Conservation (phyloP, 2,329 filamentous ascomycete species). For the Penicillium polonicum region DNA sequence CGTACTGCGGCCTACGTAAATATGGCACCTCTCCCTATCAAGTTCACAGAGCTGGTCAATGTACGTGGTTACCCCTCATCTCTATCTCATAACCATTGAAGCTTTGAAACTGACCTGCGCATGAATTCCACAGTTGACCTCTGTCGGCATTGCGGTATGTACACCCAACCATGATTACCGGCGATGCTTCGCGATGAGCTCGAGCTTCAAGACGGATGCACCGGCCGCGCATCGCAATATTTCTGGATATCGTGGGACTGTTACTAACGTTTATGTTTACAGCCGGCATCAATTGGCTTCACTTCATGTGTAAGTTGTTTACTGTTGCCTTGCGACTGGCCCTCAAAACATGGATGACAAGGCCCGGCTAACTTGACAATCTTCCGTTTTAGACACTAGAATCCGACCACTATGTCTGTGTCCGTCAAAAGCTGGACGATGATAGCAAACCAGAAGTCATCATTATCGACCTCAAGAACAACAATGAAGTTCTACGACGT, state of each 20-base stretch:
- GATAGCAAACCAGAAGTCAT: conserved; percentile 87
- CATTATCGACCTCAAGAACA: conserved; percentile 96
- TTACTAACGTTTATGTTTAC: conserved; percentile 34
- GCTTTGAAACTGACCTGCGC: conserved; percentile 38
- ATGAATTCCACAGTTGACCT: conserved; percentile 48
- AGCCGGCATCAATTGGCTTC: conserved; percentile 76
- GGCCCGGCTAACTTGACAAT: conserved; percentile 18
- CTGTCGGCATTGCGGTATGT: conserved; percentile 55
- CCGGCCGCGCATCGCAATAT: conserved; percentile 13
- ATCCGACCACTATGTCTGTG: conserved; percentile 94
- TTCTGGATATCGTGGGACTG: conserved; percentile 1
- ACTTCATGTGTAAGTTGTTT: conserved; percentile 71
- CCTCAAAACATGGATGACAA: conserved; percentile 8
- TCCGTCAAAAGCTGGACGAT: conserved; percentile 89
- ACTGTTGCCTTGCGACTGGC: conserved; percentile 4
- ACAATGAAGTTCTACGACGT: conserved; percentile 89
- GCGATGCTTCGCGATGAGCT: conserved; percentile 17
- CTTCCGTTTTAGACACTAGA: conserved; percentile 74
- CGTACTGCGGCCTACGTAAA: conserved; percentile 45
- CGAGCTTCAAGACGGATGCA: conserved; percentile 20
- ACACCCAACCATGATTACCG: conserved; percentile 14
- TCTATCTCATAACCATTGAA: background rate
- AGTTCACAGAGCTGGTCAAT: conserved; percentile 88
- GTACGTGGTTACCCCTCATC: conserved; percentile 50
- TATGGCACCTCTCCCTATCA: conserved; percentile 74